Conservation (phyloP, 202 grass and related monocot genomes). For the Cymbopogon flexuosus region DNA sequence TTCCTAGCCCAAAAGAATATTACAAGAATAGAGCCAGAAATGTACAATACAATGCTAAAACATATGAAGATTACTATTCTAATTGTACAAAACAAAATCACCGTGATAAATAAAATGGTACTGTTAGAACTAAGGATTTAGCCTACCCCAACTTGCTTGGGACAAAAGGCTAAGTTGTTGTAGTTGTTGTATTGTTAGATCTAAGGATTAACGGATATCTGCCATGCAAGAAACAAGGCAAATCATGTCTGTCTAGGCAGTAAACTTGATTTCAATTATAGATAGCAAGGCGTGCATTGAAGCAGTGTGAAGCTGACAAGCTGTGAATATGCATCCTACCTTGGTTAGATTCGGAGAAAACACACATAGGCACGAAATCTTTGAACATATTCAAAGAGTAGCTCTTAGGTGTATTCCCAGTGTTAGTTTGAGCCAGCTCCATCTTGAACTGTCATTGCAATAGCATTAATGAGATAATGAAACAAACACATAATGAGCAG, state of each 20-base stretch:
- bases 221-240: neutral
- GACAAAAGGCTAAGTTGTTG: too few relatives aligned
- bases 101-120: neutral
- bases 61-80: neutral
- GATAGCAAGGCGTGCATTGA: neutral
- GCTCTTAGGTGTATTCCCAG: conserved; percentile 78
- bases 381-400: conserved; percentile 95
- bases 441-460: conserved; percentile 81
- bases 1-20: neutral
- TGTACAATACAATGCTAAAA: neutral
- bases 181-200: neutral
- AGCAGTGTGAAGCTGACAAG: neutral
- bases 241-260: neutral
- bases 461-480: too few relatives aligned
- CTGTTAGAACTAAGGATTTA: neutral
- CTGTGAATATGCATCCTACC: conserved; percentile 32
- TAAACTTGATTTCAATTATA: neutral
- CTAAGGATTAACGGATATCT: neutral
- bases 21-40: neutral
- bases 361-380: conserved; percentile 88
- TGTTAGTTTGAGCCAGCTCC: conserved; percentile 68
- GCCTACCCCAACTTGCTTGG: too few relatives aligned
- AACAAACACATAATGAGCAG: conserved; percentile 2
- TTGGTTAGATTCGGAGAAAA: conserved; percentile 83
- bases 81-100: neutral